phyloP scores from a whole-genome alignment of 106 monocot genomes.

The Platanthera zijinensis region DNA sequence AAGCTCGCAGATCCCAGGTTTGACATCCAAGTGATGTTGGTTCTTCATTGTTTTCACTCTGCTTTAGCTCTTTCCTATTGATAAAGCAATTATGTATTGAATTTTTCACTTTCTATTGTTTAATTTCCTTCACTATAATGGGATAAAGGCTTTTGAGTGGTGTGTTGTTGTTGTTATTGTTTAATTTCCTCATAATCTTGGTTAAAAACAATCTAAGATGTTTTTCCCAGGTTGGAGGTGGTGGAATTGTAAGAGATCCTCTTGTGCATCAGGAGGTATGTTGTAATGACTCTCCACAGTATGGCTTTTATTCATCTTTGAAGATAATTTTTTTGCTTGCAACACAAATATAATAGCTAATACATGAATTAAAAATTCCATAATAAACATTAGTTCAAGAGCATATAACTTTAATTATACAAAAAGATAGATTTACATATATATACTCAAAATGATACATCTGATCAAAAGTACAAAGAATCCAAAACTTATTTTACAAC shows the following conservation, averaged over 20 bases:
- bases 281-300: background rate
- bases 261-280: conserved; percentile 86
- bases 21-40: background rate
- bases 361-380: too few species aligned
- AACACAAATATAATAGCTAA: background rate
- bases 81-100: background rate
- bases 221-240: conserved; percentile 67
- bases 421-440: too few species aligned
- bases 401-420: too few species aligned
- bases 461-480: too few species aligned
- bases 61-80: background rate
- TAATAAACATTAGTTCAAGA: too few species aligned
- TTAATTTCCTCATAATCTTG: background rate
- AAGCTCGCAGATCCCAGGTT: conserved; percentile 90
- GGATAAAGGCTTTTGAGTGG: too few species aligned
- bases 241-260: conserved; percentile 95
- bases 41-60: background rate
- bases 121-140: too few species aligned
- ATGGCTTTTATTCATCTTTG: background rate
- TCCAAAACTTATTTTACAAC: too few species aligned
- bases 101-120: background rate
- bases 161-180: too few species aligned
- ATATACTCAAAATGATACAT: background rate
- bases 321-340: background rate
- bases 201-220: background rate